Evolutionary conservation across 345 rosid genomes (phyloP).

Genomic region (Citrus glauca): DNA sequence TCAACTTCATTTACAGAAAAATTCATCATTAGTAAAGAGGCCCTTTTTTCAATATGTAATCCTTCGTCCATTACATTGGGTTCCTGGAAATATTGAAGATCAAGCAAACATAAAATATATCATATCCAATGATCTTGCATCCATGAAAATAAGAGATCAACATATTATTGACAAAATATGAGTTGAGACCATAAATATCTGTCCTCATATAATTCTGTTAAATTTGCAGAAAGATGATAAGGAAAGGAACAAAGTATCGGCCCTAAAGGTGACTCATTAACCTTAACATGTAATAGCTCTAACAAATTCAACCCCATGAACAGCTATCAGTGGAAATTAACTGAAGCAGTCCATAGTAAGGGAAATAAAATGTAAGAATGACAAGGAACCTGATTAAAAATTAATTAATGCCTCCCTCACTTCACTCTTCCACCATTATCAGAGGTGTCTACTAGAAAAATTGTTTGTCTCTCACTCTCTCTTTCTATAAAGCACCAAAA

Average conservation of each 20-base stretch:
- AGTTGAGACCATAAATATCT: not conserved
- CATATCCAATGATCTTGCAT: not conserved
- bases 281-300: not conserved
- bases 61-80: conserved; percentile 46
- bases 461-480: not conserved
- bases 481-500: not conserved
- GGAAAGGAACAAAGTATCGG: not conserved
- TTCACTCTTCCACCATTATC: not conserved
- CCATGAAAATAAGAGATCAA: conserved; percentile 1
- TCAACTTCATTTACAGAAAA: conserved; percentile 64
- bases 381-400: not conserved
- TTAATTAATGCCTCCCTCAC: not conserved
- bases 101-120: not conserved
- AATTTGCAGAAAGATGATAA: conserved; percentile 11
- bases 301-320: not conserved
- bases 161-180: not conserved
- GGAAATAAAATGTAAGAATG: not conserved
- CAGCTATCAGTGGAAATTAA: not conserved
- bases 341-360: not conserved
- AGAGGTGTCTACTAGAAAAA: not conserved
- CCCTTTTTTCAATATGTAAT: conserved; percentile 42
- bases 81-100: conserved; percentile 49
- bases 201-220: not conserved
- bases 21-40: conserved; percentile 62
- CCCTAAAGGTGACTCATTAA: not conserved